Evolutionary conservation across 331 rosid species (phyloP).

Genomic region (Saraca asoca): DNA sequence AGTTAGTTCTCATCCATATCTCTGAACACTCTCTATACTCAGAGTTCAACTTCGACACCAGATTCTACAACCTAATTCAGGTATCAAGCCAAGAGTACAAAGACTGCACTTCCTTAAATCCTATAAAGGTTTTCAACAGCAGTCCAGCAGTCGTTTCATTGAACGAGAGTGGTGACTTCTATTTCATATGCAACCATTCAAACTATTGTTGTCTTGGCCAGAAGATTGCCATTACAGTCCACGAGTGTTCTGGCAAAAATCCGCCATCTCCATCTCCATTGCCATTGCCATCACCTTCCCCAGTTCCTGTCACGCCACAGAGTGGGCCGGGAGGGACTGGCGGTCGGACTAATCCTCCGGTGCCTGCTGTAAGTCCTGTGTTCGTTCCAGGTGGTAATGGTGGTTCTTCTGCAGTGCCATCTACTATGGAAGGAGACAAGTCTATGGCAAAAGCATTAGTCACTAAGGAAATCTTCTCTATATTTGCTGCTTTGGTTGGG

Average conservation of each 20-base stretch:
- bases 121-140: constrained; percentile 30
- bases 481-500: constrained; percentile 27
- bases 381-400: constrained; percentile 1
- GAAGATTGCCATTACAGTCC: constrained; percentile 34
- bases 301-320: constrained; percentile 34
- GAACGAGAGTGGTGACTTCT: constrained; percentile 28
- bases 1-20: neutral
- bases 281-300: constrained; percentile 21
- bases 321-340: neutral
- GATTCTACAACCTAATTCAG: constrained; percentile 43
- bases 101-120: constrained; percentile 43
- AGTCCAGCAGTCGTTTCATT: constrained; percentile 36
- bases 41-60: constrained; percentile 42
- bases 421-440: constrained; percentile 5
- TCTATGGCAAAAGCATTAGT: constrained; percentile 20
- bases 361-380: neutral
- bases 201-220: constrained; percentile 44
- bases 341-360: constrained; percentile 14
- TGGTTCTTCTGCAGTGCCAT: constrained; percentile 34
- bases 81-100: constrained; percentile 41
- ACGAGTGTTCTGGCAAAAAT: too few species aligned
- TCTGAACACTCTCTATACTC: constrained; percentile 7
- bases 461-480: neutral
- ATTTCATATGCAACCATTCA: constrained; percentile 39
- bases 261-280: constrained; percentile 26